phyloP scores from a whole-genome alignment of 495 filamentous ascomycete genomes.

The Penicilliopsis zonata region DNA sequence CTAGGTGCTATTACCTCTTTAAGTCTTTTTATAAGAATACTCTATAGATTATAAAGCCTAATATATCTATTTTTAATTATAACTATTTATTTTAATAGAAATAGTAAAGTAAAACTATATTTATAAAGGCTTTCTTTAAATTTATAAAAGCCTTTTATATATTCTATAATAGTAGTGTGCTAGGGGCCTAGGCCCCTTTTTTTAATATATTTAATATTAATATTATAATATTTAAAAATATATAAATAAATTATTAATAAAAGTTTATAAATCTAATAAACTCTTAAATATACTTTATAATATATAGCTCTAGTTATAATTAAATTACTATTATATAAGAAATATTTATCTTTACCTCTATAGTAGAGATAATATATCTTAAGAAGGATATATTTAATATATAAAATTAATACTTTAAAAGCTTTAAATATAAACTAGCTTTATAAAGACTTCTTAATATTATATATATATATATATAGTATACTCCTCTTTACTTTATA shows the following conservation, averaged over 20 bases:
- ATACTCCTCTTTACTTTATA: background rate
- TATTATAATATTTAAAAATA: slow-evolving; percentile 3
- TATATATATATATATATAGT: background rate
- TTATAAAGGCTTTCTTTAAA: slow-evolving; percentile 1
- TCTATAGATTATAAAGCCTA: slow-evolving; percentile 1
- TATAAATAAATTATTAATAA: slow-evolving; percentile 3
- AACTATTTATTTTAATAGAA: slow-evolving; percentile 3
- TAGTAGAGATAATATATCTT: slow-evolving; percentile 2
- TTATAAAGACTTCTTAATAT: background rate
- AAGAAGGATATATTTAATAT: slow-evolving; percentile 1
- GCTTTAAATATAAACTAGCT: slow-evolving; percentile 3
- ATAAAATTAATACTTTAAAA: slow-evolving; percentile 2
- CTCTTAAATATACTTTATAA: slow-evolving; percentile 3
- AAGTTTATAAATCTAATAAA: slow-evolving; percentile 4
- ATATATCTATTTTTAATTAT: slow-evolving; percentile 4
- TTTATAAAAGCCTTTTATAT: slow-evolving; percentile 2
- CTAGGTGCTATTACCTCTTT: slow-evolving; percentile 2
- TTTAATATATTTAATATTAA: slow-evolving; percentile 3
- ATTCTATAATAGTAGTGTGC: slow-evolving; percentile 3
- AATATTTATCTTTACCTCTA: slow-evolving; percentile 4
- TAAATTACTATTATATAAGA: slow-evolving; percentile 2
- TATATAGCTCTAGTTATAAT: slow-evolving; percentile 3
- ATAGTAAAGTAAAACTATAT: slow-evolving; percentile 3
- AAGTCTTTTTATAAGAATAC: slow-evolving; percentile 3
- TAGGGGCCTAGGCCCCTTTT: slow-evolving; percentile 4